Evolutionary conservation across 2,329 filamentous ascomycete species (phyloP), one percentile per base, ranked within the genome.

Genomic region (Ceratocystis smalleyi): DNA sequence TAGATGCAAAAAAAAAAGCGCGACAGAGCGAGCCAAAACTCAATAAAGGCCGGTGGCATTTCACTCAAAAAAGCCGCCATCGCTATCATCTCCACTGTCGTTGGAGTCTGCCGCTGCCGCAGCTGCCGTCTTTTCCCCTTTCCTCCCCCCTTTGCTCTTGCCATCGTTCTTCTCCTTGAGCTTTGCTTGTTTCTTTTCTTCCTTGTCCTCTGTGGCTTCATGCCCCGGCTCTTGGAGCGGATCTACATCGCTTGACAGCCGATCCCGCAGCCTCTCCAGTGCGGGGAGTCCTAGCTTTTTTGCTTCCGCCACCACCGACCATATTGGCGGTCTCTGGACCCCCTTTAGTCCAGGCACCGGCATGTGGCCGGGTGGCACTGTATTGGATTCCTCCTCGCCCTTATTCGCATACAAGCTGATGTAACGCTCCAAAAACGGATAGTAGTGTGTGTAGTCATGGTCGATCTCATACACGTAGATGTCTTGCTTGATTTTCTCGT

Each of bases 391-490:
- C 3, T 72, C 70, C 51, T 75, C 74, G 17, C 73, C 75, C 2
- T 75, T 75, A 61, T 69, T 69, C 68, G 80, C 76, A 68, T 85
- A 86, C 17, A 87, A 71, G 69, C 82, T 83, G 68, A 88, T 78
- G 73, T 94, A 94, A 24, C 80, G 77, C 72, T 88, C 83, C 69
- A 85, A 77, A 55, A 88, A 81, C 1, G 89, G 89, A 67, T 83
- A 88, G 73, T 85, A 87, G 63, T 83, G 79, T 1, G 88, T 83
- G 71, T 94, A 94, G 69, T 88, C 84, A 67, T 88, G 77, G 71
- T 92, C 88, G 12, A 91, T 82, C 71, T 91, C 81, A 30, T 83
- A 83, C 27, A 83, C 77, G 71, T 89, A 85, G n/a, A 88, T 76
- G 66, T 84, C 78, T 5, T 73, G 73, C 69, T 81, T 76, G 60